These are phyloP conservation scores for Cucumis cinereus DNA, from an alignment of 306 rosid species.

Conservation along the genomic window DNA sequence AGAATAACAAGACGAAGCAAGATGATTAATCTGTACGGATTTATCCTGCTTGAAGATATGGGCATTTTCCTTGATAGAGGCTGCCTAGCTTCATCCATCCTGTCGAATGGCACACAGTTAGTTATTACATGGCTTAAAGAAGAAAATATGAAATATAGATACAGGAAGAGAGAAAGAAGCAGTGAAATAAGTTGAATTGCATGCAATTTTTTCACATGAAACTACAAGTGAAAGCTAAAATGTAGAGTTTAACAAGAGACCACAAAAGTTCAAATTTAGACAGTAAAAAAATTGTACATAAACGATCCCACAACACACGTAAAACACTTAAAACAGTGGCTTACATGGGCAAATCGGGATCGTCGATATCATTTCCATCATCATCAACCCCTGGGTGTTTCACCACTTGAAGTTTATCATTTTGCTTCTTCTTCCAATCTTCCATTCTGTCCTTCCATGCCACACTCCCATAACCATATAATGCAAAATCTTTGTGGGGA, in stretches of 20 bases:
- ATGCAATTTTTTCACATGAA: not conserved
- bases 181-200: not conserved
- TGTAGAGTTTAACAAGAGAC: not conserved
- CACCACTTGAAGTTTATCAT: conserved; percentile 83
- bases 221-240: not conserved
- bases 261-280: not conserved
- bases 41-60: conserved; percentile 85
- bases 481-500: conserved; percentile 86
- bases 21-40: conserved; percentile 85
- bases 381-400: conserved; percentile 61
- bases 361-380: conserved; percentile 54
- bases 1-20: conserved; percentile 70
- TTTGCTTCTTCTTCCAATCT: conserved; percentile 86
- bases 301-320: not conserved
- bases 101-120: conserved; percentile 19
- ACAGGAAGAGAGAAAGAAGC: not conserved
- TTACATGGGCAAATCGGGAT: conserved; percentile 82
- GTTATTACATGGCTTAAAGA: not conserved
- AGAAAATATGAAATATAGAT: not conserved
- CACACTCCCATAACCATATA: conserved; percentile 94
- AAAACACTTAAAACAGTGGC: not conserved
- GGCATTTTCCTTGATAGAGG: conserved; percentile 88
- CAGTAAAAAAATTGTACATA: not conserved
- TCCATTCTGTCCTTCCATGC: conserved; percentile 97
- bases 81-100: conserved; percentile 99